Conservation (phyloP, 176 grass and related monocot species). For the Luzula sylvatica region DNA sequence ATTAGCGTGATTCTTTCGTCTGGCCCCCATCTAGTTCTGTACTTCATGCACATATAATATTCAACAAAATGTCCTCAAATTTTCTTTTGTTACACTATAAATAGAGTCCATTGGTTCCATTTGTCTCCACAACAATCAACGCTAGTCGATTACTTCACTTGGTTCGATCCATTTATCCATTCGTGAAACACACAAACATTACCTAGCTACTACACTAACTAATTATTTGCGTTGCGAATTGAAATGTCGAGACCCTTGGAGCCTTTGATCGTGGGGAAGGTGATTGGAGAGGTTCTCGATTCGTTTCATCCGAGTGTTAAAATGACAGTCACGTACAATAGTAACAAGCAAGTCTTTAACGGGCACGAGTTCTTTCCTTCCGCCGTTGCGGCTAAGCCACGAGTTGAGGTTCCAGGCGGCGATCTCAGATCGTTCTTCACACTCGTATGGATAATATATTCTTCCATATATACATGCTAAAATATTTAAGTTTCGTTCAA, state of each 20-base stretch:
- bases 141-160: neutral
- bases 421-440: constrained; percentile 91
- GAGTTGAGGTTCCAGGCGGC: constrained; percentile 66
- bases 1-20: constrained; percentile 10
- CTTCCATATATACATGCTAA: neutral
- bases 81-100: constrained; percentile 30
- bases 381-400: constrained; percentile 43
- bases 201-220: neutral
- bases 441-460: constrained; percentile 36
- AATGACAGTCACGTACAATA: constrained; percentile 65
- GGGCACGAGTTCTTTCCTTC: constrained; percentile 91
- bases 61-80: constrained; percentile 16
- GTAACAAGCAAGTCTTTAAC: constrained; percentile 80
- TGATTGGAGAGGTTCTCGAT: constrained; percentile 94
- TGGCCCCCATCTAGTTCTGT: constrained; percentile 10
- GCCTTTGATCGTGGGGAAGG: constrained; percentile 67
- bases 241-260: constrained; percentile 62
- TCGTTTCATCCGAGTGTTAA: constrained; percentile 64
- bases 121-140: constrained; percentile 17
- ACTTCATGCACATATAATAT: constrained; percentile 16
- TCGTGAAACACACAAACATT: constrained; percentile 3
- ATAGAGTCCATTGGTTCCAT: constrained; percentile 24
- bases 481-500: neutral
- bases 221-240: constrained; percentile 5
- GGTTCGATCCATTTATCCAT: neutral